A percentile compares a stretch with the other conserved stretches of the same genome.
phyloP scores from a whole-genome alignment of 2,329 filamentous ascomycete species.

The Bipolaris gigantea region DNA sequence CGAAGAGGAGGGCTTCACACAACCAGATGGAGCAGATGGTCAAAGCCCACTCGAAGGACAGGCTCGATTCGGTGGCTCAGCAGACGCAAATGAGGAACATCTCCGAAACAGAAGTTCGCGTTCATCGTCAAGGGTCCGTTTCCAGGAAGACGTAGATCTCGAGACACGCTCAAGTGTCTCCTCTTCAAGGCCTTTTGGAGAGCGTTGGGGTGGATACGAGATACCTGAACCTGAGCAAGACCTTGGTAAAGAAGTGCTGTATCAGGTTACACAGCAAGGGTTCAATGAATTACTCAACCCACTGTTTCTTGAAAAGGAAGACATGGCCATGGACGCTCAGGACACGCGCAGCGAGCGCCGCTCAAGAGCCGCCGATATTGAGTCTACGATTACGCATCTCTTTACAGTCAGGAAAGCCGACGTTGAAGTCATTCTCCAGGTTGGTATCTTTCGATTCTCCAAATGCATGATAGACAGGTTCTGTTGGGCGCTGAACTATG shows the following conservation, averaged over 20 bases:
- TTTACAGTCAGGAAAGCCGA: slow-evolving; percentile 17
- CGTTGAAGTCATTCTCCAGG: slow-evolving; percentile 20
- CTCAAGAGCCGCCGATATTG: slow-evolving; percentile 23
- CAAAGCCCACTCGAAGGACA: slow-evolving; percentile 16
- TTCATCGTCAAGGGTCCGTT: slow-evolving; percentile 78
- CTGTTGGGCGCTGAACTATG: slow-evolving; percentile 15
- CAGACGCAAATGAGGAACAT: slow-evolving; percentile 20
- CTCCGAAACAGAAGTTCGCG: slow-evolving; percentile 54
- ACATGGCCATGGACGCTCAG: slow-evolving; percentile 69
- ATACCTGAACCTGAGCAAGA: slow-evolving; percentile 80
- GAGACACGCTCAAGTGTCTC: slow-evolving; percentile 73
- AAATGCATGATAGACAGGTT: slow-evolving; percentile 30
- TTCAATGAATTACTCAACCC: slow-evolving; percentile 90
- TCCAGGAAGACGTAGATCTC: slow-evolving; percentile 71
- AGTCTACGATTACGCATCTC: slow-evolving; percentile 17
- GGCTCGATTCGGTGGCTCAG: slow-evolving; percentile 10
- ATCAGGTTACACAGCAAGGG: slow-evolving; percentile 87
- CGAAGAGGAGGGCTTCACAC: slow-evolving; percentile 72
- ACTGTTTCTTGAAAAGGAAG: slow-evolving; percentile 80
- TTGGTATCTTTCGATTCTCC: slow-evolving; percentile 34
- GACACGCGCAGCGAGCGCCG: slow-evolving; percentile 37
- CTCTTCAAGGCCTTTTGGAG: slow-evolving; percentile 67
- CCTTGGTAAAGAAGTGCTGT: slow-evolving; percentile 83
- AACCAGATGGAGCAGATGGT: slow-evolving; percentile 23
- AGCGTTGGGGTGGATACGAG: slow-evolving; percentile 76